These are phyloP conservation scores for Zasmidium cellare DNA, from an alignment of 2,329 filamentous ascomycete genomes.

Conservation along the genomic window DNA sequence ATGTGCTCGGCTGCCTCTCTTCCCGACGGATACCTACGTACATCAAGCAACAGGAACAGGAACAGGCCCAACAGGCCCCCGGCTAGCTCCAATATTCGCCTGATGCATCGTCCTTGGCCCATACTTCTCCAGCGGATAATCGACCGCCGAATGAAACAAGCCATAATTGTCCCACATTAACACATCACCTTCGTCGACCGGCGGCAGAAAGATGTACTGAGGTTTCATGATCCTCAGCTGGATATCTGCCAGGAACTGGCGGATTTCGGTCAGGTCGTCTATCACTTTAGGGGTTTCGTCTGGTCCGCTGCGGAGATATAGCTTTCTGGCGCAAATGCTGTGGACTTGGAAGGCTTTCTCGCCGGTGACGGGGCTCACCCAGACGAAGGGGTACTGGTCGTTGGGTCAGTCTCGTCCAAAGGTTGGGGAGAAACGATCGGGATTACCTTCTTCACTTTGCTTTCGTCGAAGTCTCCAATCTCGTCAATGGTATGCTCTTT, in stretches of 20 bases:
- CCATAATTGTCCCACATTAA: slow-evolving; percentile 19
- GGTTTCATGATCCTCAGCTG: slow-evolving; percentile 19
- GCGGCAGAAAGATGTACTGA: slow-evolving; percentile 16
- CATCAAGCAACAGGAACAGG: slow-evolving; percentile 14
- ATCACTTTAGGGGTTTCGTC: slow-evolving; percentile 11
- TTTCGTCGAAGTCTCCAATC: slow-evolving; percentile 62
- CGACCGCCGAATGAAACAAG: slow-evolving; percentile 7
- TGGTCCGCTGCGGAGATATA: slow-evolving; percentile 14
- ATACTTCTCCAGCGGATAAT: slow-evolving; percentile 5
- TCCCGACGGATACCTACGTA: too few relatives aligned
- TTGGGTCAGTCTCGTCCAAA: neutral
- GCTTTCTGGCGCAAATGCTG: slow-evolving; percentile 24
- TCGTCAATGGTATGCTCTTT: slow-evolving; percentile 59
- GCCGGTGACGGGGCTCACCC: slow-evolving; percentile 70
- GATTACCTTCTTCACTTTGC: slow-evolving; percentile 64
- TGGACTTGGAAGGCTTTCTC: slow-evolving; percentile 70
- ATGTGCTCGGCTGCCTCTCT: too few relatives aligned
- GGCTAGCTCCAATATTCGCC: slow-evolving; percentile 16
- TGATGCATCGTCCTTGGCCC: slow-evolving; percentile 19
- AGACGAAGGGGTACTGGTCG: slow-evolving; percentile 60
- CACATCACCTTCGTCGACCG: slow-evolving; percentile 17
- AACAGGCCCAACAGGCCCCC: slow-evolving; percentile 10
- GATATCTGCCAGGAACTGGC: slow-evolving; percentile 14
- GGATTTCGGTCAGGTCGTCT: slow-evolving; percentile 10
- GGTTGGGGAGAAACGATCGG: neutral